Evolutionary conservation across 2,329 filamentous ascomycete species (phyloP).

Genomic region (Phaeosphaeriaceae sp.): DNA sequence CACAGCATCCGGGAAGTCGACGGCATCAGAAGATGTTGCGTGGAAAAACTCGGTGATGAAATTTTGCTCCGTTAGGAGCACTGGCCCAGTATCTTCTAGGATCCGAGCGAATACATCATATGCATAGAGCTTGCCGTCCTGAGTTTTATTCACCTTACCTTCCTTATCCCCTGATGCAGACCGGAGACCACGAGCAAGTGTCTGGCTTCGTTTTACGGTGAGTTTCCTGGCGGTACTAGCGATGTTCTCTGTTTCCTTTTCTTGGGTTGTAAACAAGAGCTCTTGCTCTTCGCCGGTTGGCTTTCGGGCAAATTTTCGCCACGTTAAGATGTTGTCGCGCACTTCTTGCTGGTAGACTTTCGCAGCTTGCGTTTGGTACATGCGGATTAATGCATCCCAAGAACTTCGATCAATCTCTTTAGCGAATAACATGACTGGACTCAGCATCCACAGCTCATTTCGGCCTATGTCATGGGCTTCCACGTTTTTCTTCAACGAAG

Average conservation of each 20-base stretch:
- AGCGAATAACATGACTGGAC: constrained; percentile 84
- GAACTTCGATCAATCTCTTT: constrained; percentile 81
- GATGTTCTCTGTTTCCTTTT: constrained; percentile 82
- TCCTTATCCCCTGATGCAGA: constrained; percentile 70
- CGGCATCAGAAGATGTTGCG: constrained; percentile 79
- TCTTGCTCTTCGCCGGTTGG: constrained; percentile 78
- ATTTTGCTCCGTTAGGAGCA: constrained; percentile 93
- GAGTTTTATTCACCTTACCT: constrained; percentile 61
- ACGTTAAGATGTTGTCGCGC: constrained; percentile 74
- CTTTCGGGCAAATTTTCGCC: constrained; percentile 81
- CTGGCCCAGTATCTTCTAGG: constrained; percentile 79
- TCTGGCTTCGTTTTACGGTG: constrained; percentile 93
- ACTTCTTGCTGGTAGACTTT: constrained; percentile 84
- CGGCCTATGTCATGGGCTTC: constrained; percentile 74
- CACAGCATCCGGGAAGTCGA: constrained; percentile 85
- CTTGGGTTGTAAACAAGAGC: constrained; percentile 85
- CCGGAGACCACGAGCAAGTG: constrained; percentile 75
- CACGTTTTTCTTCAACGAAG: constrained; percentile 67
- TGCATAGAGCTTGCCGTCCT: constrained; percentile 71
- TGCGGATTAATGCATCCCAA: constrained; percentile 79
- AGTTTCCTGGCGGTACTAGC: constrained; percentile 77
- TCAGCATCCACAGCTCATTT: constrained; percentile 83
- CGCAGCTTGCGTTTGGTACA: constrained; percentile 79
- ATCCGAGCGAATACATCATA: constrained; percentile 83
- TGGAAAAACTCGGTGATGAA: constrained; percentile 98